phyloP scores from a whole-genome alignment of 2,329 filamentous ascomycete genomes.

The Trichophyton simii region DNA sequence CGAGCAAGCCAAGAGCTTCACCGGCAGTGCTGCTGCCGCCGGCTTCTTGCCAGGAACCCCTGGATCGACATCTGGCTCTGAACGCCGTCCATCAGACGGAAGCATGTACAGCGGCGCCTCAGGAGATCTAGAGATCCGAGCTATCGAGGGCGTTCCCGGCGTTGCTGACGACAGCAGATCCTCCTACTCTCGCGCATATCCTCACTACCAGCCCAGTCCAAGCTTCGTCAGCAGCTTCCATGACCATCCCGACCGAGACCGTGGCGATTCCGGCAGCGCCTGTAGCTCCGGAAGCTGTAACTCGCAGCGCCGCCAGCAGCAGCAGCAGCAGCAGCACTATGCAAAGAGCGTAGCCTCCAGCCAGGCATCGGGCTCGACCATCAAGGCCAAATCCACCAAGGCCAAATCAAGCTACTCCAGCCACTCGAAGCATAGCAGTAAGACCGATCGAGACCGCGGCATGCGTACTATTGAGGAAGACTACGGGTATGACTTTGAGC shows the following conservation, averaged over 20 bases:
- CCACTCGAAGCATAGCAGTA: neutral
- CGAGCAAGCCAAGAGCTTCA: constrained; percentile 9
- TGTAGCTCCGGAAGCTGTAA: constrained; percentile 23
- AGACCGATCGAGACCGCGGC: neutral
- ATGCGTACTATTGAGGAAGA: neutral
- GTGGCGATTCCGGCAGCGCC: constrained; percentile 7
- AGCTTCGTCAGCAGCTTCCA: constrained; percentile 31
- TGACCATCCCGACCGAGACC: constrained; percentile 18
- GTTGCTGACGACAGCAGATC: constrained; percentile 7
- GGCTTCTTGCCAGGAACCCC: neutral
- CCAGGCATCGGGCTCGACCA: constrained; percentile 5
- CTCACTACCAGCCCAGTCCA: constrained; percentile 24
- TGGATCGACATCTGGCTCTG: neutral
- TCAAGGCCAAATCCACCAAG: constrained; percentile 6
- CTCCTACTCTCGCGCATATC: constrained; percentile 11
- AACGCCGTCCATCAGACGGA: constrained; percentile 26
- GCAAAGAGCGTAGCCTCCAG: constrained; percentile 16
- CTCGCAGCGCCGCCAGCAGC: constrained; percentile 16
- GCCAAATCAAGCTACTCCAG: constrained; percentile 1
- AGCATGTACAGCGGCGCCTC: constrained; percentile 24
- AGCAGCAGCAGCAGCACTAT: constrained; percentile 16
- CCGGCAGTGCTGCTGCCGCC: constrained; percentile 2
- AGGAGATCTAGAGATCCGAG: constrained; percentile 21
- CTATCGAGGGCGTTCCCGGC: constrained; percentile 28
- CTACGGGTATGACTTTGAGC: neutral